A percentile compares a stretch with the other conserved stretches of the same genome.
phyloP scores from a whole-genome alignment of 2,329 filamentous ascomycete genomes.

The Tolypocladium album region DNA sequence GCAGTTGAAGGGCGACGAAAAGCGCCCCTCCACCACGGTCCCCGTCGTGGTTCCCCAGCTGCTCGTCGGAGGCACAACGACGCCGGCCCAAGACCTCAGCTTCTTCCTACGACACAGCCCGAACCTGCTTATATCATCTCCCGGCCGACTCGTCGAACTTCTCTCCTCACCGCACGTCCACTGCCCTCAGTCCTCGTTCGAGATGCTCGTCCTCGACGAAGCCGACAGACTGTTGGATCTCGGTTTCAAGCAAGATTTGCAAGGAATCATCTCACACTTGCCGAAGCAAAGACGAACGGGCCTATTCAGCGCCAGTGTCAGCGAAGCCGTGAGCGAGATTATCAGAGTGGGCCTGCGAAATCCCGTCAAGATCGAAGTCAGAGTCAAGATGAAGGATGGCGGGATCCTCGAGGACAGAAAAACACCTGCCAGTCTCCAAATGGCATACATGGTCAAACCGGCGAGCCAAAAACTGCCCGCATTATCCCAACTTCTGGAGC shows the following conservation, averaged over 20 bases:
- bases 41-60: slow-evolving; percentile 71
- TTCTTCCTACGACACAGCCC: slow-evolving; percentile 74
- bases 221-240: slow-evolving; percentile 87
- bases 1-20: slow-evolving; percentile 42
- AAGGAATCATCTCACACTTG: slow-evolving; percentile 70
- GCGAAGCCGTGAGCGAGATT: slow-evolving; percentile 86
- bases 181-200: slow-evolving; percentile 79
- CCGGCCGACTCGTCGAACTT: slow-evolving; percentile 79
- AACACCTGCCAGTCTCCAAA: slow-evolving; percentile 85
- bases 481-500: slow-evolving; percentile 57
- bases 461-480: slow-evolving; percentile 73
- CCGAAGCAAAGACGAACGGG: slow-evolving; percentile 92
- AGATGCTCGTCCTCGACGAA: slow-evolving; percentile 87
- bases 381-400: slow-evolving; percentile 66
- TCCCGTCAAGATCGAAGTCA: slow-evolving; percentile 88
- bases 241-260: slow-evolving; percentile 85
- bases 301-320: slow-evolving; percentile 91
- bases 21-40: slow-evolving; percentile 33
- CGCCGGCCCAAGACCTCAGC: slow-evolving; percentile 77
- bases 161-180: slow-evolving; percentile 80
- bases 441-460: slow-evolving; percentile 70
- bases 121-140: slow-evolving; percentile 84
- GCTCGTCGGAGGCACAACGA: slow-evolving; percentile 69
- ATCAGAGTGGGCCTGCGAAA: slow-evolving; percentile 87
- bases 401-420: slow-evolving; percentile 64